Conservation (phyloP, 352 stramenopile species). For the Phytopythium cucurbitacearum region DNA sequence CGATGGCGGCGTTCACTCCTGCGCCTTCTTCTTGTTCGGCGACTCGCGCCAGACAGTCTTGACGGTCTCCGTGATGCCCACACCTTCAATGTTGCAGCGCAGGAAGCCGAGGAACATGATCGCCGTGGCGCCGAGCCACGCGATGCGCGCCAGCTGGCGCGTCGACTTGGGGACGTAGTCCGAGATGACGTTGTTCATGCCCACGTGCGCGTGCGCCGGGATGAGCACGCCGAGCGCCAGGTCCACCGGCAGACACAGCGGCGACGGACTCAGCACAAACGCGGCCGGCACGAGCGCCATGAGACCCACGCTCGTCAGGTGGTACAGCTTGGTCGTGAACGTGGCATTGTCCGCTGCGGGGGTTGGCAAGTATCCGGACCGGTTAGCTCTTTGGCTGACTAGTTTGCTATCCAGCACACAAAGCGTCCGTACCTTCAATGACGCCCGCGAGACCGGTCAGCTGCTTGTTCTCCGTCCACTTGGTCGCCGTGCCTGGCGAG, state of each 20-base stretch:
- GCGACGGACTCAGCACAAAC: constrained; percentile 74
- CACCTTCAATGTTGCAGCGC: constrained; percentile 81
- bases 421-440: constrained; percentile 50
- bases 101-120: constrained; percentile 82
- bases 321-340: constrained; percentile 58
- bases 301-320: constrained; percentile 53
- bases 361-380: neutral
- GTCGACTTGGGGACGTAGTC: constrained; percentile 92
- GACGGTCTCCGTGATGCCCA: constrained; percentile 80
- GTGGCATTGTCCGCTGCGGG: constrained; percentile 68
- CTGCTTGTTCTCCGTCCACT: constrained; percentile 83
- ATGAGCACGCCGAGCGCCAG: constrained; percentile 79
- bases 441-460: constrained; percentile 53
- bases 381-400: neutral
- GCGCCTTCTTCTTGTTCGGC: constrained; percentile 57
- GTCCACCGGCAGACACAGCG: constrained; percentile 68
- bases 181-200: constrained; percentile 92
- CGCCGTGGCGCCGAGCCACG: constrained; percentile 66
- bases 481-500: constrained; percentile 37
- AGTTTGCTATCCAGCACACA: neutral
- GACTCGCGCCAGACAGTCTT: constrained; percentile 85
- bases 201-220: constrained; percentile 89
- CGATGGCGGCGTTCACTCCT: neutral
- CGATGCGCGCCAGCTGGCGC: constrained; percentile 53
- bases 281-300: constrained; percentile 60